These are phyloP conservation scores for Polygonum maritimum DNA, from an alignment of 148 eudicot genomes.

Conservation along the genomic window DNA sequence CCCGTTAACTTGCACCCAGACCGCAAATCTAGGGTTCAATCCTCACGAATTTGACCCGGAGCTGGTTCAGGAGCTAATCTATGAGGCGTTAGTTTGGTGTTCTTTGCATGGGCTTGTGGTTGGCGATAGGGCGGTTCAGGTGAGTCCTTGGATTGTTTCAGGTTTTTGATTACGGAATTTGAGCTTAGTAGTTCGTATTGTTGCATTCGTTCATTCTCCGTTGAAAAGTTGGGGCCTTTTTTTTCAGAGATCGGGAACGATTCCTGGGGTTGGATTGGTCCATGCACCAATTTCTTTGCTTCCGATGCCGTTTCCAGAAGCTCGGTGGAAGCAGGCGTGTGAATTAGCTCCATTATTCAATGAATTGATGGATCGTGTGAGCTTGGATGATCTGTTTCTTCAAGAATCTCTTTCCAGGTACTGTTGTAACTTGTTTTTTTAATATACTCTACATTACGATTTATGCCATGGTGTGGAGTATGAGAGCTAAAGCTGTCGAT, in stretches of 20 bases:
- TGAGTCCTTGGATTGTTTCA: conserved; percentile 14
- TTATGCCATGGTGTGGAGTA: neutral
- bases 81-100: conserved; percentile 81
- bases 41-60: conserved; percentile 43
- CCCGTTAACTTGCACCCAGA: conserved; percentile 20
- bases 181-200: neutral
- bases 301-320: conserved; percentile 69
- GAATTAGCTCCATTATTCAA: conserved; percentile 93
- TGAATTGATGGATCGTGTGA: conserved; percentile 87
- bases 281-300: conserved; percentile 90
- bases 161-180: neutral
- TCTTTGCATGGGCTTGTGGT: conserved; percentile 85
- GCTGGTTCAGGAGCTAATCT: conserved; percentile 45
- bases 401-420: conserved; percentile 91
- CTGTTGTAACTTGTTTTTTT: conserved; percentile 7
- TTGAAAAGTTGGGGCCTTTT: neutral
- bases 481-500: neutral
- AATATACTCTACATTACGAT: neutral
- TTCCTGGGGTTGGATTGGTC: conserved; percentile 87
- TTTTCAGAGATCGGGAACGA: conserved; percentile 75
- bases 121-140: conserved; percentile 68
- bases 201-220: neutral
- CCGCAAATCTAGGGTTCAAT: conserved; percentile 32
- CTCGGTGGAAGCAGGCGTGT: conserved; percentile 67
- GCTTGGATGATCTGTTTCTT: conserved; percentile 78